Conservation (phyloP, 345 rosid genomes). For the Euclidium syriacum region DNA sequence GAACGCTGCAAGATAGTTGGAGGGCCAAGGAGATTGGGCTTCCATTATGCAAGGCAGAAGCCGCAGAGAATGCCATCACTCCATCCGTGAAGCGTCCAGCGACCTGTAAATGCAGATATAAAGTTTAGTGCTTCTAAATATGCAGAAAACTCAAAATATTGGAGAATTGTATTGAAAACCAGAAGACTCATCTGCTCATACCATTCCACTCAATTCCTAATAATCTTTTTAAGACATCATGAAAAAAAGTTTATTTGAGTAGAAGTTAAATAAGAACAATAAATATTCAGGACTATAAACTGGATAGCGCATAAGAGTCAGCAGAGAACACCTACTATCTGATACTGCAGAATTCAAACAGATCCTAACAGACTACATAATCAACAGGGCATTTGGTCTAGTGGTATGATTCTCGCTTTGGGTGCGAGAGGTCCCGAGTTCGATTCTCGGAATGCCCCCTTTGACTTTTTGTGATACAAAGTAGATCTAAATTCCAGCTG, state of each 20-base stretch:
- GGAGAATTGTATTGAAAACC: background rate
- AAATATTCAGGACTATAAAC: background rate
- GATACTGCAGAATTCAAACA: too few relatives aligned
- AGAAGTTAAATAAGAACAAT: background rate
- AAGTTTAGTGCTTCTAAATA: background rate
- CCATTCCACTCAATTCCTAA: background rate
- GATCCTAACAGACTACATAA: too few relatives aligned
- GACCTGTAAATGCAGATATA: slow-evolving; percentile 42
- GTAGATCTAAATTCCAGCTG: too few relatives aligned
- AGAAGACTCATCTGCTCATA: background rate
- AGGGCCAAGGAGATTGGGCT: slow-evolving; percentile 77
- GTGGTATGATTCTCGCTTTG: slow-evolving; percentile 93
- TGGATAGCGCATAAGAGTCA: too few relatives aligned
- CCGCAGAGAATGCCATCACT: slow-evolving; percentile 92
- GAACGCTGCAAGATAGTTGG: slow-evolving; percentile 94
- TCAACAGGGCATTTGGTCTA: slow-evolving; percentile 72
- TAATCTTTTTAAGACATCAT: background rate
- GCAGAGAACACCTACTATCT: too few relatives aligned
- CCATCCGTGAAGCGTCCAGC: slow-evolving; percentile 96
- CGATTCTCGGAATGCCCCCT: slow-evolving; percentile 66
- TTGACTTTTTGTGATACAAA: background rate
- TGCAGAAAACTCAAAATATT: background rate
- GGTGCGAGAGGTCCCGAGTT: slow-evolving; percentile 85
- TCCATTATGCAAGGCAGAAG: slow-evolving; percentile 59
- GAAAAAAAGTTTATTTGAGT: background rate